Base-by-base conservation (phyloP, 2,329 filamentous ascomycete species). In the Aspergillus eucalypticola region DNA sequence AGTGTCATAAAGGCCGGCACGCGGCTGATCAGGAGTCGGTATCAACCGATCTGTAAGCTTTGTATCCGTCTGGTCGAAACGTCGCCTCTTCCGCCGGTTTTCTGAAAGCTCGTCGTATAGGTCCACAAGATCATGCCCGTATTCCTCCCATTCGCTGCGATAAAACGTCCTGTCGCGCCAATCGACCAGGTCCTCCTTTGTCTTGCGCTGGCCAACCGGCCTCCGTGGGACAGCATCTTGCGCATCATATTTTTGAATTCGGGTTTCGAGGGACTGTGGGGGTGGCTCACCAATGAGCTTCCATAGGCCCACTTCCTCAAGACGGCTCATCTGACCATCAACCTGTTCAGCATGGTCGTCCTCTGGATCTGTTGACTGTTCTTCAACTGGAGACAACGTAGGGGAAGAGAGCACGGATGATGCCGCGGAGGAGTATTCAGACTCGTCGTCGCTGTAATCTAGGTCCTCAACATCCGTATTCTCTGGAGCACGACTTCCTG, bases 111-210 rank as follows among this genome's bases (percentile, higher is more conserved):
- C 69, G 8, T 73, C 68, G 15, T 73, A 65, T 5, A 75, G 49
- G 19, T 74, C 64, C 10, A 67, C 53, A 2, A 66, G 59, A 7
- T 69, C 69, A 38, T 67, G 63, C 1, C 73, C 73, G 58, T 73
- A 75, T n/a, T 72, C 71, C 65, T 86, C 83, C 84, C 84, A 86
- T 32, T 80, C 76, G 17, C 78, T 75, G 49, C 74, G 77, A 54
- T 82, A 84, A 2, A 81, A 67, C 1, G 76, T 73, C 53, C 71
- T 74, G 25, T 75, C 74, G 54, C 81, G 77, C 84, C 84, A 86
- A 53, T 80, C 72, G n/a, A 73, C 66, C 8, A 76, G 57, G 10
- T 80, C 76, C 49, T 76, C 65, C 56, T 64, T 66, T 56, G 65
- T 65, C 68, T 73, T 76, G 66, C 71, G 75, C 60, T 72, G 69